phyloP scores from a whole-genome alignment of 202 grass and related monocot genomes.

The Saccharum hybrid region DNA sequence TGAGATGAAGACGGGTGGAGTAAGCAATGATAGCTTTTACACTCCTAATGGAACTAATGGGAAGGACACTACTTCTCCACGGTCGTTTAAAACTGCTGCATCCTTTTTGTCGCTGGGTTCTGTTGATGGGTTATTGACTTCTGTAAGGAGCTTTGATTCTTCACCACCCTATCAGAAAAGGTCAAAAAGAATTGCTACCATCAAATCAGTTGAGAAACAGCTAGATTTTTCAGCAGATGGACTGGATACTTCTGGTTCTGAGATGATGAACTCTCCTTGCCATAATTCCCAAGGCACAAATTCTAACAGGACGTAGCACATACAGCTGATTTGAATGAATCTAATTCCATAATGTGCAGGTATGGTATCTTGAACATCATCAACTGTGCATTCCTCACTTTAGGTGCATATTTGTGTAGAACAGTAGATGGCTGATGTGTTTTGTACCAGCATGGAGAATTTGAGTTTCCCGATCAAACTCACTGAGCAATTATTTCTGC shows the following conservation, averaged over 20 bases:
- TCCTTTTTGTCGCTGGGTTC: conserved; percentile 54
- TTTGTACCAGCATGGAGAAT: conserved; percentile 18
- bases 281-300: conserved; percentile 47
- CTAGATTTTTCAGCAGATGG: conserved; percentile 79
- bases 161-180: conserved; percentile 85
- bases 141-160: conserved; percentile 56
- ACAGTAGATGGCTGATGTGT: neutral
- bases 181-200: conserved; percentile 66
- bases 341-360: conserved; percentile 45
- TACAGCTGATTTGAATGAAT: conserved; percentile 50
- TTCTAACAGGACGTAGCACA: conserved; percentile 45
- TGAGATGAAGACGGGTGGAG: conserved; percentile 43
- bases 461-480: conserved; percentile 12
- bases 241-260: conserved; percentile 56
- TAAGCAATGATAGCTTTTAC: conserved; percentile 50
- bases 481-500: neutral
- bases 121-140: conserved; percentile 48
- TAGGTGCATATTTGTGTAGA: conserved; percentile 11
- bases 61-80: conserved; percentile 4
- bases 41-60: conserved; percentile 44
- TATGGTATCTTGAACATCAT: conserved; percentile 36
- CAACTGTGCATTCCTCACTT: neutral
- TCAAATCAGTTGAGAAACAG: conserved; percentile 82
- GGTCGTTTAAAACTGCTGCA: conserved; percentile 55
- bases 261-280: conserved; percentile 49